Conservation (phyloP, 495 filamentous ascomycete genomes). For the Penicillium canariense region DNA sequence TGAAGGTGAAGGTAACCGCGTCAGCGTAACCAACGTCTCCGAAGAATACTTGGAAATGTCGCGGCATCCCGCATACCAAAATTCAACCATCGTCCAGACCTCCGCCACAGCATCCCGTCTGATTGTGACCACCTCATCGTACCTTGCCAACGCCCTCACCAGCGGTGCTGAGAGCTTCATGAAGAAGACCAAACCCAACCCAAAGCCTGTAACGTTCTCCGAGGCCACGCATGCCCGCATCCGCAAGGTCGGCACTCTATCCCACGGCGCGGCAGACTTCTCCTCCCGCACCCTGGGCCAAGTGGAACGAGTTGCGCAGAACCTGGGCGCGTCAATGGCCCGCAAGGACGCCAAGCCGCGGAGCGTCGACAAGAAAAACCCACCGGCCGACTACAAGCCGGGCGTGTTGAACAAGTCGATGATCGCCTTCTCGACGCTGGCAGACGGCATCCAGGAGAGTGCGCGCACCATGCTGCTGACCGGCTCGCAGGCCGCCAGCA, state of each 20-base stretch:
- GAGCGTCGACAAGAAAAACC: slow-evolving; percentile 57
- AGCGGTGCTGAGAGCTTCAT: slow-evolving; percentile 78
- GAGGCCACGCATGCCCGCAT: slow-evolving; percentile 81
- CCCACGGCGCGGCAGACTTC: slow-evolving; percentile 69
- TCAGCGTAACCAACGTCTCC: slow-evolving; percentile 72
- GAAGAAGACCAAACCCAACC: slow-evolving; percentile 68
- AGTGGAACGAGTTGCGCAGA: slow-evolving; percentile 79
- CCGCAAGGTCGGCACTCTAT: slow-evolving; percentile 79
- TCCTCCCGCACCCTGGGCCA: slow-evolving; percentile 85
- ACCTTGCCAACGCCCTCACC: slow-evolving; percentile 72
- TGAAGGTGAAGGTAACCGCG: slow-evolving; percentile 65
- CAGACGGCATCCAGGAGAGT: slow-evolving; percentile 87
- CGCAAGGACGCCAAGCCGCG: slow-evolving; percentile 58
- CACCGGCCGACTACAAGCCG: slow-evolving; percentile 70
- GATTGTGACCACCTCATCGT: slow-evolving; percentile 81
- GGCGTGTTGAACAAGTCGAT: slow-evolving; percentile 90
- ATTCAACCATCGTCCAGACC: slow-evolving; percentile 81
- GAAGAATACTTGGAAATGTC: slow-evolving; percentile 78
- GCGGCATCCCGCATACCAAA: slow-evolving; percentile 83
- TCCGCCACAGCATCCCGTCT: slow-evolving; percentile 88
- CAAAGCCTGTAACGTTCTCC: slow-evolving; percentile 82
- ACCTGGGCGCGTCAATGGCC: slow-evolving; percentile 72
- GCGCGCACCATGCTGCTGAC: slow-evolving; percentile 71
- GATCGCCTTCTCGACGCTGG: slow-evolving; percentile 94
- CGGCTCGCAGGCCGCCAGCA: slow-evolving; percentile 70